Base-by-base conservation (phyloP, 257 asterid genomes). In the Gynochthodes officinalis region DNA sequence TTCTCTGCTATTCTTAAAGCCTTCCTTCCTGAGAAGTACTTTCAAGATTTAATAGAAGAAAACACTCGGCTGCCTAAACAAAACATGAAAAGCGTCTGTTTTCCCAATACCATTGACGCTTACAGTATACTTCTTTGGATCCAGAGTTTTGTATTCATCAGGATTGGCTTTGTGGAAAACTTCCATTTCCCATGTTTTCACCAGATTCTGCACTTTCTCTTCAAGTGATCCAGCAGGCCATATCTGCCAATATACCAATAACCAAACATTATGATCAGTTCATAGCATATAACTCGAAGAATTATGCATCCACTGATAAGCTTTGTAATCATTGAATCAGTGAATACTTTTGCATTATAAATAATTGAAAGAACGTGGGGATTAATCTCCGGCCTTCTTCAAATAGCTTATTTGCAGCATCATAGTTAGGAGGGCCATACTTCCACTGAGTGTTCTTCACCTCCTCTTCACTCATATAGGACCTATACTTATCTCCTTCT, bases 161-260 rank as follows among this genome's bases (percentile, higher is more conserved):
- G 88, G 91, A 64, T 81, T 73, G 32, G 82, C 86, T 73, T 86
- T 89, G 81, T 87, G 91, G 7, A 87, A 86, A 76, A 87, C 4
- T 75, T 87, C 93, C 86, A 89, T 87, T 63, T 89, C 93, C 86
- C 87, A 89, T 46, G 93, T 89, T 84, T 89, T 86, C 35, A 86
- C 76, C 33, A 87, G 84, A 78, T 82, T 87, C 40, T 89, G 93
- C 15, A 84, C 89, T 77, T 75, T 72, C 72, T 87, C 96, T 74
- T 83, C 93, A n/a, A 80, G 63, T 64, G 90, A 84, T 76, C 89
- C 90, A 48, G 53, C 81, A 12, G 86, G 48, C 89, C 95, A 88
- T 52, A 88, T 46, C 96, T 90, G 28, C 53, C 19, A 44, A 40
- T 53, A 7, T 13, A 54, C 0, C 40, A 7, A 6, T 14, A 27